Evolutionary conservation across 768 basidiomycete species (phyloP).

Genomic region (Mycena rosella): DNA sequence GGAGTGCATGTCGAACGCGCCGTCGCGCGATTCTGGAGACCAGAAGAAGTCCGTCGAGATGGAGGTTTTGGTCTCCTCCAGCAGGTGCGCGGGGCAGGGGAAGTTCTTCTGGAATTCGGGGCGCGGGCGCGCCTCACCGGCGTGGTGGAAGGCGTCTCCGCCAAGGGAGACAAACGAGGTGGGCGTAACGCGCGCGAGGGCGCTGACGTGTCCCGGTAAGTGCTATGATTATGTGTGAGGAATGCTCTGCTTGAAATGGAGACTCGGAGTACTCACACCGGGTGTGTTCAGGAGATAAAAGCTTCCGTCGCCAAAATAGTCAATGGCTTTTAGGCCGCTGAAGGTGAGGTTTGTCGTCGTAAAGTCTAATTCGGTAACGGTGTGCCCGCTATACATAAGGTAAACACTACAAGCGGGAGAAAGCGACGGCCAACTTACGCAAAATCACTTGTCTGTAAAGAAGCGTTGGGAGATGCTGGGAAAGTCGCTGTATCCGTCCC

Average conservation of each 20-base stretch:
- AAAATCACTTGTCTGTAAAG: constrained; percentile 29
- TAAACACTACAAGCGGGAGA: background rate
- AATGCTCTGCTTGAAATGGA: too few relatives aligned
- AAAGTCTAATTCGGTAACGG: constrained; percentile 29
- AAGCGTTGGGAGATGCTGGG: constrained; percentile 19
- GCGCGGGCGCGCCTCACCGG: constrained; percentile 30
- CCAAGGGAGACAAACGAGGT: constrained; percentile 32
- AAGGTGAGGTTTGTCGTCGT: constrained; percentile 15
- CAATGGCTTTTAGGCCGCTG: constrained; percentile 31
- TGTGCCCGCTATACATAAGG: constrained; percentile 10
- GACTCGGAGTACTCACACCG: constrained; percentile 22
- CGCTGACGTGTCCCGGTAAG: constrained; percentile 18
- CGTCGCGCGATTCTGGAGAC: constrained; percentile 15
- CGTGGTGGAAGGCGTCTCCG: constrained; percentile 33
- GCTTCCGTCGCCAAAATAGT: constrained; percentile 35
- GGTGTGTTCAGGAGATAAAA: constrained; percentile 38
- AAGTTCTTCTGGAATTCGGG: constrained; percentile 24
- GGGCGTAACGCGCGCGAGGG: constrained; percentile 30
- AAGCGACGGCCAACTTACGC: constrained; percentile 16
- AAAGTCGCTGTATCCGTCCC: constrained; percentile 25
- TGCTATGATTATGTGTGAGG: constrained; percentile 9
- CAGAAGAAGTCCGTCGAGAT: constrained; percentile 32
- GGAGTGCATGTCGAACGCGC: constrained; percentile 29
- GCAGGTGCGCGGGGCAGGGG: constrained; percentile 33
- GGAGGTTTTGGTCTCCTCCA: constrained; percentile 14